phyloP scores from a whole-genome alignment of 306 rosid species.

The Luffa aegyptiaca region DNA sequence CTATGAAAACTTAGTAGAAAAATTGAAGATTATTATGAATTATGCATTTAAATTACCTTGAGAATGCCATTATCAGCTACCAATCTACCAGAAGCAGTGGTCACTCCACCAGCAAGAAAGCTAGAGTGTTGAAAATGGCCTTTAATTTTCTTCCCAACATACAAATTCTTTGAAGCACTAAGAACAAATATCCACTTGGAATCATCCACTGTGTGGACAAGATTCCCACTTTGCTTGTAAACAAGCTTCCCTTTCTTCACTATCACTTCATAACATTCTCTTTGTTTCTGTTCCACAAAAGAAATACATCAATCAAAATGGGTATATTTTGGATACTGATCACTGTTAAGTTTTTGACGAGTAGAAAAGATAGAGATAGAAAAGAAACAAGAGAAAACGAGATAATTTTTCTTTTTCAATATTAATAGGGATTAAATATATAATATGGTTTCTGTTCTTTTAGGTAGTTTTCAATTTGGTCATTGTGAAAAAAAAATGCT shows the following conservation, averaged over 20 bases:
- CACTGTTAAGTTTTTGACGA: no score
- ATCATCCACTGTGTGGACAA: conserved; percentile 45
- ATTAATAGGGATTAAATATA: no score
- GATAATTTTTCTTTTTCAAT: no score
- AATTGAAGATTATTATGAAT: background rate
- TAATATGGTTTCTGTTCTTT: no score
- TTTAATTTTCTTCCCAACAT: conserved; percentile 63
- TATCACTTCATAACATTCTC: conserved; percentile 57
- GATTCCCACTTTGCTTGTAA: conserved; percentile 31
- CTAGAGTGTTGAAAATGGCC: conserved; percentile 85
- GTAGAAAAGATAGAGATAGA: no score
- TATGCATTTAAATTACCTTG: conserved; percentile 30
- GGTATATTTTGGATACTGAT: no score
- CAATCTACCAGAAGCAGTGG: conserved; percentile 72
- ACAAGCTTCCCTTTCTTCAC: conserved; percentile 44
- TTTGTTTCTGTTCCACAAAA: conserved; percentile 45
- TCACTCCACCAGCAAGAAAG: conserved; percentile 79
- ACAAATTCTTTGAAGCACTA: conserved; percentile 51
- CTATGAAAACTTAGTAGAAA: no score
- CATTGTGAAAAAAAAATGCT: no score
- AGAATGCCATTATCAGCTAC: conserved; percentile 53
- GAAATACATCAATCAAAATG: no score
- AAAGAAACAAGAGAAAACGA: no score
- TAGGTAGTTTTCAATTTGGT: no score
- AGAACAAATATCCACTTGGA: conserved; percentile 90